Conservation (phyloP, 495 filamentous ascomycete genomes). For the Neurospora sp. region DNA sequence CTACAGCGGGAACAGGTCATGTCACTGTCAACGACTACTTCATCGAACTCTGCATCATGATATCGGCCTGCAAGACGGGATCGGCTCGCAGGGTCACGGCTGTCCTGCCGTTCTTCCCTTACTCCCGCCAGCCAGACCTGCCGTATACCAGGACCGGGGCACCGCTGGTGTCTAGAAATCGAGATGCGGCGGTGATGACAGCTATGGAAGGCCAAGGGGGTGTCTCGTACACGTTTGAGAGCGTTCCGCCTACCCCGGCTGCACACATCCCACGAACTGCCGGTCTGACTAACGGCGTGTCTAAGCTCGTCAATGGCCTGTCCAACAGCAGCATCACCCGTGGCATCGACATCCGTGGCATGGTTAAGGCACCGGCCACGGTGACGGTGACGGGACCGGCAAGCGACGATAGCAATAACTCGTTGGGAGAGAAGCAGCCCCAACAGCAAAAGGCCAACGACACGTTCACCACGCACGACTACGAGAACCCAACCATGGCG, state of each 20-base stretch:
- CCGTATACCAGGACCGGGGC: slow-evolving; percentile 93
- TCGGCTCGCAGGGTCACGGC: slow-evolving; percentile 85
- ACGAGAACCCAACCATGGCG: slow-evolving; percentile 43
- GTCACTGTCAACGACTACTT: slow-evolving; percentile 93
- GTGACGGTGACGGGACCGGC: neutral
- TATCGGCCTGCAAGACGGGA: slow-evolving; percentile 95
- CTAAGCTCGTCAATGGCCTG: slow-evolving; percentile 45
- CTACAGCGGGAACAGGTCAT: neutral
- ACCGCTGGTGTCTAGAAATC: slow-evolving; percentile 40
- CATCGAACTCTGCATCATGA: slow-evolving; percentile 92
- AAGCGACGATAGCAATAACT: neutral
- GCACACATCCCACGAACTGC: slow-evolving; percentile 53
- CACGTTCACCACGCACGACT: slow-evolving; percentile 46
- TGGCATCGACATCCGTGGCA: slow-evolving; percentile 8
- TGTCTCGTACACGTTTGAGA: slow-evolving; percentile 84
- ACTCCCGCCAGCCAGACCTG: slow-evolving; percentile 87
- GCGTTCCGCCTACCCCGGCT: slow-evolving; percentile 73
- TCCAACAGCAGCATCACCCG: slow-evolving; percentile 36
- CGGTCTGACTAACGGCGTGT: slow-evolving; percentile 51
- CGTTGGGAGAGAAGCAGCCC: slow-evolving; percentile 8
- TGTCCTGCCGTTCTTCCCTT: slow-evolving; percentile 91
- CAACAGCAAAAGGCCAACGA: slow-evolving; percentile 28
- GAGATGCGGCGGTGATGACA: slow-evolving; percentile 34
- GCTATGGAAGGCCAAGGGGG: slow-evolving; percentile 42
- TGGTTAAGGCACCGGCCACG: neutral